Evolutionary conservation across 2,329 filamentous ascomycete species (phyloP), one percentile per base, ranked within the genome.

Genomic region (Colletotrichum navitas): DNA sequence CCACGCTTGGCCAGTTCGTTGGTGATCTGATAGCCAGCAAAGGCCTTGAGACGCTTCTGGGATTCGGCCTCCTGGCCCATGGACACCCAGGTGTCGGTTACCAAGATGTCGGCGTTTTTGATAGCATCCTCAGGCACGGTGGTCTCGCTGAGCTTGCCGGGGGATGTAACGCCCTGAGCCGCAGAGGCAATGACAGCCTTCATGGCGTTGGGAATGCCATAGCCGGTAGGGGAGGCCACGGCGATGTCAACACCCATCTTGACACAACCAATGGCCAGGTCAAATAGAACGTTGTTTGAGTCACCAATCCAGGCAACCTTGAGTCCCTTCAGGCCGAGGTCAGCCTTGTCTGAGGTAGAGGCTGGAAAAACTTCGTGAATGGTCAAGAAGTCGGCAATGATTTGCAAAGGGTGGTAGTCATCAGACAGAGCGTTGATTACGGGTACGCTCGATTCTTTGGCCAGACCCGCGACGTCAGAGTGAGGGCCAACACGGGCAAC

Each of bases 251-350:
- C 90, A 56, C 96, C 96, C 76, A 95, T 88, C 84, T 98, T 98
- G 76, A 93, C 85, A 68, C 93, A 94, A 51, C 89, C 95, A 75
- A 96, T 95, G 60, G 95, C 94, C 65, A 98, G 87, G 79, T 99
- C 95, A 79, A 95, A 98, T 32, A 98, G 89, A 36, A 99, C 95
- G 77, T 99, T 99, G 85, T 98, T 99, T 14, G 94, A 94, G 80
- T 99, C 95, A 64, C 95, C 95, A 56, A 99, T 87, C 96, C 96
- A 99, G 21, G 96, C 95, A 73, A 98, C 89, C 83, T 97, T 98
- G 77, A 97, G 82, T 1, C 94, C 94, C 75, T 93, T 89, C 5
- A 97, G 85, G 1, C 93, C 93, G 10, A 97, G 86, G 63, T 79
- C 81, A 36, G 77, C 74, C 71, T 72, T 68, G 68, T 66, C 62